Base-by-base conservation (phyloP, 179 eudicot genomes). In the Dionaea muscipula region DNA sequence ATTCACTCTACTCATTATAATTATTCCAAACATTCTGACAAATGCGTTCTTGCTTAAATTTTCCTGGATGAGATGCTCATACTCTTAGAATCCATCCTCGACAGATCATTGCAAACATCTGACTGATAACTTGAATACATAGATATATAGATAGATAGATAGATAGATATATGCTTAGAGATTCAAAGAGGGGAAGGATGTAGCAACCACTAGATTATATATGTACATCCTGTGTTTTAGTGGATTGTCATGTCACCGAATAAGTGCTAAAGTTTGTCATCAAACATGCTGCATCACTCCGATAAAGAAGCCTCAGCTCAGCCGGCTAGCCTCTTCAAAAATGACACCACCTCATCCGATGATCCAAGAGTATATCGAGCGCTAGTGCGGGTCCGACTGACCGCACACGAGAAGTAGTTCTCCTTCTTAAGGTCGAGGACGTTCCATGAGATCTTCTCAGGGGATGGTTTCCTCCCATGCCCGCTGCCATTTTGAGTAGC, bases 341-440 rank as follows among this genome's bases (percentile, higher is more conserved):
- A 64, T 1, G 76, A 59, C 39, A 83, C 86, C 1, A 85, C 95
- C 12, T 90, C 97, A 25, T 71, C 74, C 1, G 94, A 74, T 14
- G 95, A 74, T 26, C 73, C 77, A 14, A 90, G 63, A 22, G 77
- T 85, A 51, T 90, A 83, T 16, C 95, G 77, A 5, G 97, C 95
- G 2, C 65, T 79, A 2, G 97, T 77, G 7, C 86, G 71, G 27
- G 71, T 73, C 37, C 93, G 59, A 21, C 93, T 89, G 18, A 90
- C 97, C 0, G 95, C 86, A 56, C 94, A 86, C 7, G 97, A 90
- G 79, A 90, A 86, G 68, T 90, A 90, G 51, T 90, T 83, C 18
- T 86, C 85, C 44, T 79, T 75, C 57, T 77, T 76, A 5, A 90
- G 94, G 55, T 90, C 97, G 4, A 90, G 86, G 16, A 90, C 83